Percentiles rank a stretch among this genome's conserved stretches.
These are phyloP conservation scores for Euphrasia arctica DNA, from an alignment of 305 asterid genomes.

Conservation along the genomic window DNA sequence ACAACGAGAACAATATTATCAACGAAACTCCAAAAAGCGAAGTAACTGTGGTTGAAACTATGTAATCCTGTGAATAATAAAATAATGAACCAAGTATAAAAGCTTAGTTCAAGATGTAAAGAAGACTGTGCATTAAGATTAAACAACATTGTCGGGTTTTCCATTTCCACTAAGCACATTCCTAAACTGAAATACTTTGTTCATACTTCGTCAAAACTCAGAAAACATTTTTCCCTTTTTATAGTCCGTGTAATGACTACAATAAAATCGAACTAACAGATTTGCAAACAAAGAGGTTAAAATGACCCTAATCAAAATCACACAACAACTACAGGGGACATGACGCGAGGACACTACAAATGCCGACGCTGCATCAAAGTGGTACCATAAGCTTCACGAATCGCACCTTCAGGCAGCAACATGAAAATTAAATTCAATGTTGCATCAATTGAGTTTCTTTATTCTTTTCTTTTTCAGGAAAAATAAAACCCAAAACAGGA, in stretches of 20 bases:
- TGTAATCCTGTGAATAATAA: background rate
- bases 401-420: slow-evolving; percentile 16
- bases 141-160: background rate
- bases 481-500: background rate
- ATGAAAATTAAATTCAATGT: background rate
- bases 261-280: background rate
- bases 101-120: too few species aligned
- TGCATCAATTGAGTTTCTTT: too few species aligned
- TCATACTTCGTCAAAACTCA: background rate
- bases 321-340: background rate
- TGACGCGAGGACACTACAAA: background rate
- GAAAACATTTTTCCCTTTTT: background rate
- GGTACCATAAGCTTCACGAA: slow-evolving; percentile 25
- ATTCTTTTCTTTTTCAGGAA: too few species aligned
- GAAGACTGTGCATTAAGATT: background rate
- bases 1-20: slow-evolving; percentile 1
- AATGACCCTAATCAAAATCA: background rate
- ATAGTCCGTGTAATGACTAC: background rate
- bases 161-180: background rate
- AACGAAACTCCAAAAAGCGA: slow-evolving; percentile 9
- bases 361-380: background rate
- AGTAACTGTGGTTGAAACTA: background rate
- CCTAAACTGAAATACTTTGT: slow-evolving; percentile 3
- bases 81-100: background rate
- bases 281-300: background rate